Base-by-base conservation (phyloP, 768 basidiomycete genomes). In the Agaricus sinodeliciosus region DNA sequence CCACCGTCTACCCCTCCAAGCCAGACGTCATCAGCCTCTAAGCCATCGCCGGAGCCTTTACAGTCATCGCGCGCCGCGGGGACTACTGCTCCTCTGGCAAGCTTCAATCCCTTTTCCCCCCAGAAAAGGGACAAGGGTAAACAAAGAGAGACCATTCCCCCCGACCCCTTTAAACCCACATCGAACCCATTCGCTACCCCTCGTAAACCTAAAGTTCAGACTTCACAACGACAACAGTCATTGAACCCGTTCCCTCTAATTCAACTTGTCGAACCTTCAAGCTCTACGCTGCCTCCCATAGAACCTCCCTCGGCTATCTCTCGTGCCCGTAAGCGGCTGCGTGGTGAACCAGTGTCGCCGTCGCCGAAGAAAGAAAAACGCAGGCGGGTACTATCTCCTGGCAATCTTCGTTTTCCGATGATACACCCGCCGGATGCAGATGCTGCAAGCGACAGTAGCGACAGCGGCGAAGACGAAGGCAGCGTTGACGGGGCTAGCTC, bases 331-430 rank as follows among this genome's bases (percentile, higher is more conserved):
- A 91, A 91, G 64, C 83, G 89, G 51, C 74, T 91, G 15, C 80
- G 89, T 28, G 89, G 89, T 25, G 89, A 91, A 61, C 83, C 83
- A 0, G 87, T 91, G 2, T 90, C 89, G 0, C 89, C 89, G 3
- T 88, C 89, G 15, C 89, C 89, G 3, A 80, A 76, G 62, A 90
- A 89, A 64, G 80, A 80, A 62, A 90, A 90, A 65, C 78, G 84
- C 54, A 76, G 76, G 62, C 85, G 85, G 39, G 63, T 81, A 48
- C 63, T 65, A 35, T 71, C 77, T 4, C 74, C 75, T 16, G 64
- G 66, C 8, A 59, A 60, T 28, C 64, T 75, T 39, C 64, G 73
- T 15, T 71, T 77, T 55, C 59, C 73, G 39, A 66, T 60, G 41
- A 57, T 62, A 36, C 66, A 58, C 42, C 55, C 70, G 4, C 59